Base-by-base conservation (phyloP, 139 green algal species). In the Desmodesmus armatus region DNA sequence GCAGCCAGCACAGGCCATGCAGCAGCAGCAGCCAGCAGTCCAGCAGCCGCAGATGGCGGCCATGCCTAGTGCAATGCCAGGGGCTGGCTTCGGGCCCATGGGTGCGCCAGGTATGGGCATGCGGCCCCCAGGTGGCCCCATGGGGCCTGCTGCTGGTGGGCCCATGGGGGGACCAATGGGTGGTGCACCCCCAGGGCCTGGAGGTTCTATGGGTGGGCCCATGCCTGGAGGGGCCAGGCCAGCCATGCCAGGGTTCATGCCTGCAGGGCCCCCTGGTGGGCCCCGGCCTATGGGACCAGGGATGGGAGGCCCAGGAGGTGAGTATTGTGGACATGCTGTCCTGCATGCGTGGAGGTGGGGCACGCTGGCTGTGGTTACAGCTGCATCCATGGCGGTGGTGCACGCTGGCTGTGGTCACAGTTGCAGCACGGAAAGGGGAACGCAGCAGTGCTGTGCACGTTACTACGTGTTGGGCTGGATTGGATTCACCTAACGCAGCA, bases 181-280 rank as follows among this genome's bases (percentile, higher is more conserved):
- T 49, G 66, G 33, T 49, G 66, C 66, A 74, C 33, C 66, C 43
- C 33, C 35, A 74, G 66, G 35, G 5, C 39, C 69, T 53, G 69
- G 66, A 23, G 66, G 66, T 74, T 44, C 43, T 40, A 5, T 29
- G 41, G 27, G n/a, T 27, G 72, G 44, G 1, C 43, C 72, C 11
- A 11, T 27, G 40, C 55, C 78, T 31, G 62, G 40, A n/a, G 62
- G 78, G 51, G 78, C 39, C 31, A 41, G 53, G 40, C 81, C 44
- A 5, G 55, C 82, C 27, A 65, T 82, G 82, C 71, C 71, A 23
- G 82, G 82, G 31, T 82, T 82, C 60, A 82, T 82, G 71, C 82
- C 82, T 19, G n/a, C 82, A 29, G 69, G 79, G 37, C 79, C 85
- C 25, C 85, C 85, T 19, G 77, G 51, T 27, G 53, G 74, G 43